These are phyloP conservation scores for Eucalyptus grandis DNA, from an alignment of 345 rosid species.

Conservation along the genomic window DNA sequence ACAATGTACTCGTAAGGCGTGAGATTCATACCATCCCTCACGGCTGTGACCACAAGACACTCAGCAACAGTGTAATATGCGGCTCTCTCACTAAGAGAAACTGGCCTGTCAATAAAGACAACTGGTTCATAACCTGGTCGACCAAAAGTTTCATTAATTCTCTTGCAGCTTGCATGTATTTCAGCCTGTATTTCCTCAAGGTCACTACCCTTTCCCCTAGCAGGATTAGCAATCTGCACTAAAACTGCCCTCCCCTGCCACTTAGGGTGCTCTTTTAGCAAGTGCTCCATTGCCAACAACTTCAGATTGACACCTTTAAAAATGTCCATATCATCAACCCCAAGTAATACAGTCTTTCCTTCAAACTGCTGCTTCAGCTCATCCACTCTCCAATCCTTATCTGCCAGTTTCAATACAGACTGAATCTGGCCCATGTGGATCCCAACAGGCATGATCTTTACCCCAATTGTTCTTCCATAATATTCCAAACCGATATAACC, in stretches of 20 bases:
- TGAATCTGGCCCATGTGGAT: slow-evolving; percentile 74
- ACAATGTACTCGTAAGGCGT: slow-evolving; percentile 67
- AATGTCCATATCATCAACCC: slow-evolving; percentile 80
- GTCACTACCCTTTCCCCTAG: slow-evolving; percentile 60
- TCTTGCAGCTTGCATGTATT: slow-evolving; percentile 43
- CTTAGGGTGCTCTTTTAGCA: slow-evolving; percentile 61
- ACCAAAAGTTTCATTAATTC: slow-evolving; percentile 56
- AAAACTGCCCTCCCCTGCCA: slow-evolving; percentile 65
- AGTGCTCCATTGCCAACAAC: slow-evolving; percentile 65
- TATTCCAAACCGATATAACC: slow-evolving; percentile 73
- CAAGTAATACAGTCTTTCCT: slow-evolving; percentile 63
- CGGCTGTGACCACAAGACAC: slow-evolving; percentile 70
- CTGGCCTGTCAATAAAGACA: slow-evolving; percentile 51
- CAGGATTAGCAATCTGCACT: slow-evolving; percentile 66
- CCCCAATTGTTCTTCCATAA: slow-evolving; percentile 67
- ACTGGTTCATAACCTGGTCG: slow-evolving; percentile 54
- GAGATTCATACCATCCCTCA: slow-evolving; percentile 83
- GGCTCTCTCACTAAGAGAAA: slow-evolving; percentile 45
- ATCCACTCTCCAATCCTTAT: slow-evolving; percentile 56
- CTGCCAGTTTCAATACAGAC: slow-evolving; percentile 51
- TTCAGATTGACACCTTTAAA: slow-evolving; percentile 72
- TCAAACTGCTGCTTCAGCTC: slow-evolving; percentile 64
- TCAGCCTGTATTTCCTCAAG: slow-evolving; percentile 57
- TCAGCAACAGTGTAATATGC: slow-evolving; percentile 66
- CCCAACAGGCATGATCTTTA: slow-evolving; percentile 79